These are phyloP conservation scores for Chlamydomonas incerta DNA, from an alignment of 139 green algal genomes.

Conservation along the genomic window DNA sequence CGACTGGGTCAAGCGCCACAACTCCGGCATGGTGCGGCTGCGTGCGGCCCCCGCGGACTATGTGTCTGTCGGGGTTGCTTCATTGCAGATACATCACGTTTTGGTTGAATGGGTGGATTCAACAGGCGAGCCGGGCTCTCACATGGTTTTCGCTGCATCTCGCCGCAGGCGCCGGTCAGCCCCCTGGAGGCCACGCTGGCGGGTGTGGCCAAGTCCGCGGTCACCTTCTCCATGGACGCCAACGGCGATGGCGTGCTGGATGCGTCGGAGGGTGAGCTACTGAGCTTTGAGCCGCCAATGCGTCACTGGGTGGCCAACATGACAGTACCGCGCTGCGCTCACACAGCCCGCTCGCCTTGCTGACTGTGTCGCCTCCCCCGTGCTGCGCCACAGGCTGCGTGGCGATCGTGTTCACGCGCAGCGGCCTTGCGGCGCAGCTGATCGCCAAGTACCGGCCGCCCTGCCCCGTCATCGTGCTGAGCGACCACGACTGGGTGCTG, in stretches of 20 bases:
- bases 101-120: too few species aligned
- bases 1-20: slow-evolving; percentile 62
- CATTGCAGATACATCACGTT: too few species aligned
- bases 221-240: slow-evolving; percentile 58
- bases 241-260: slow-evolving; percentile 62
- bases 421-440: slow-evolving; percentile 52
- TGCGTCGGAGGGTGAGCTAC: slow-evolving; percentile 46
- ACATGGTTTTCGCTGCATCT: too few species aligned
- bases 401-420: slow-evolving; percentile 38
- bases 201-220: slow-evolving; percentile 46
- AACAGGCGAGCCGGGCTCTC: too few species aligned
- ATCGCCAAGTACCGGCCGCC: slow-evolving; percentile 79
- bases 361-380: not conserved
- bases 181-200: slow-evolving; percentile 50
- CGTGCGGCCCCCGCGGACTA: too few species aligned
- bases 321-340: too few species aligned
- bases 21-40: slow-evolving; percentile 13
- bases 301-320: too few species aligned
- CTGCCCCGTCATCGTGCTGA: slow-evolving; percentile 63
- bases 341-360: too few species aligned
- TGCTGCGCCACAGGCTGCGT: slow-evolving; percentile 42
- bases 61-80: too few species aligned
- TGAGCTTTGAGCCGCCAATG: too few species aligned
- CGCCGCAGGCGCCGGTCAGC: slow-evolving; percentile 35
- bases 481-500: slow-evolving; percentile 60